A percentile compares a stretch with the other conserved stretches of the same genome.
Evolutionary conservation across 257 asterid species (phyloP).

Genomic region (Solanum microdontum): DNA sequence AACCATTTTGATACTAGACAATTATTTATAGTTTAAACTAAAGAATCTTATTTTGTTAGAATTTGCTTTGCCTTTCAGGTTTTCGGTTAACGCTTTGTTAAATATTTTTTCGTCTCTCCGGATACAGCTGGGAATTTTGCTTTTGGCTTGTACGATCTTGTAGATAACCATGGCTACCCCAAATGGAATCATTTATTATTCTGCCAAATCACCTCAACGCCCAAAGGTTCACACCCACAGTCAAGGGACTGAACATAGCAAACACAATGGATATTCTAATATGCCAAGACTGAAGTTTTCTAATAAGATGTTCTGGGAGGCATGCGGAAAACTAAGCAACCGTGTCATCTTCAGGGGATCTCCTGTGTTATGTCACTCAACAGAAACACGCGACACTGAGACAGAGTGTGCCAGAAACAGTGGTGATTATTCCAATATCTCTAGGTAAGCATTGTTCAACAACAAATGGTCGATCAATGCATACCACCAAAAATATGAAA

Average conservation of each 20-base stretch:
- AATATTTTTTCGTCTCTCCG: slow-evolving; percentile 12
- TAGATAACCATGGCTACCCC: slow-evolving; percentile 45
- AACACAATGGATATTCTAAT: slow-evolving; percentile 31
- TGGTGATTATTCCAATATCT: slow-evolving; percentile 29
- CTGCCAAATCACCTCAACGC: slow-evolving; percentile 66
- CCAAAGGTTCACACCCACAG: slow-evolving; percentile 26
- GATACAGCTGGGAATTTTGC: not conserved
- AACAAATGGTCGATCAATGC: not conserved
- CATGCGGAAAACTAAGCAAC: slow-evolving; percentile 30
- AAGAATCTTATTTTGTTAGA: not conserved
- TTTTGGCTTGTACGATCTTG: slow-evolving; percentile 12
- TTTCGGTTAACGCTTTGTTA: not conserved
- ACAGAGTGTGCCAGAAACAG: slow-evolving; percentile 31
- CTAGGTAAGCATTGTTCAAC: slow-evolving; percentile 35
- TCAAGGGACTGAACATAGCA: slow-evolving; percentile 31
- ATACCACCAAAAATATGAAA: not conserved
- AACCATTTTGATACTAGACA: not conserved
- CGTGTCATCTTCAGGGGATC: slow-evolving; percentile 31
- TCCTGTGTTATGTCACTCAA: slow-evolving; percentile 45
- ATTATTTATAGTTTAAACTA: not conserved
- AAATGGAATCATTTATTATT: slow-evolving; percentile 57
- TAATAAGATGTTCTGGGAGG: slow-evolving; percentile 39
- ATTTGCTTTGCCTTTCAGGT: not conserved
- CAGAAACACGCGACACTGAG: slow-evolving; percentile 42
- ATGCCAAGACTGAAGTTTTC: slow-evolving; percentile 27